Conservation (phyloP, 2,329 filamentous ascomycete species). For the Apiospora malaysiana region DNA sequence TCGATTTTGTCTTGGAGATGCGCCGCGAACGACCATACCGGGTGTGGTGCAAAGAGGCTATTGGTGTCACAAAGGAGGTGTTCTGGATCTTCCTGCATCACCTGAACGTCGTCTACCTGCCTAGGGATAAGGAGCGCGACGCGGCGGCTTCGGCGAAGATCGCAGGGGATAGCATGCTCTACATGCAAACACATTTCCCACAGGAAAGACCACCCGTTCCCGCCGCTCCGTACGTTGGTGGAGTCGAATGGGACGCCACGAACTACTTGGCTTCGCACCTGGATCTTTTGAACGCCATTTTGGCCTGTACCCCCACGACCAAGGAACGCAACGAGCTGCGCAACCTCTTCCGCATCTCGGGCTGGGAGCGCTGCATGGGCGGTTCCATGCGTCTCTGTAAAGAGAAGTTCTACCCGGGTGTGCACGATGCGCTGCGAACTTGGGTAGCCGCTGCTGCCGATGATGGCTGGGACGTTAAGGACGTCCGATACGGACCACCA, state of each 20-base stretch:
- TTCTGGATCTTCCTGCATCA: constrained; percentile 99
- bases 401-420: constrained; percentile 93
- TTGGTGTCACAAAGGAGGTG: constrained; percentile 94
- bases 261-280: constrained; percentile 94
- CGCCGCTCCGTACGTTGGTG: constrained; percentile 93
- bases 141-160: constrained; percentile 35
- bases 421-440: constrained; percentile 86
- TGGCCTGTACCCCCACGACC: constrained; percentile 76
- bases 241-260: constrained; percentile 98
- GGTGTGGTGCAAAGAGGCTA: constrained; percentile 91
- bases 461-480: constrained; percentile 85
- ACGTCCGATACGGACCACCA: constrained; percentile 77
- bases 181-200: constrained; percentile 78
- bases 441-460: constrained; percentile 89
- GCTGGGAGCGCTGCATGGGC: constrained; percentile 91
- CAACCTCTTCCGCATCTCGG: constrained; percentile 78
- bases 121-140: constrained; percentile 48
- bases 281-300: constrained; percentile 88
- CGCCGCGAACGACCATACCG: constrained; percentile 86
- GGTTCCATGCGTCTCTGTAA: constrained; percentile 88
- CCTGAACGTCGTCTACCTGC: constrained; percentile 81
- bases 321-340: constrained; percentile 79
- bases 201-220: constrained; percentile 87
- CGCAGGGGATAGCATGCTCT: constrained; percentile 54
- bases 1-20: constrained; percentile 91